phyloP scores from a whole-genome alignment of 1,139 yeast genomes.

The Candida sojae region DNA sequence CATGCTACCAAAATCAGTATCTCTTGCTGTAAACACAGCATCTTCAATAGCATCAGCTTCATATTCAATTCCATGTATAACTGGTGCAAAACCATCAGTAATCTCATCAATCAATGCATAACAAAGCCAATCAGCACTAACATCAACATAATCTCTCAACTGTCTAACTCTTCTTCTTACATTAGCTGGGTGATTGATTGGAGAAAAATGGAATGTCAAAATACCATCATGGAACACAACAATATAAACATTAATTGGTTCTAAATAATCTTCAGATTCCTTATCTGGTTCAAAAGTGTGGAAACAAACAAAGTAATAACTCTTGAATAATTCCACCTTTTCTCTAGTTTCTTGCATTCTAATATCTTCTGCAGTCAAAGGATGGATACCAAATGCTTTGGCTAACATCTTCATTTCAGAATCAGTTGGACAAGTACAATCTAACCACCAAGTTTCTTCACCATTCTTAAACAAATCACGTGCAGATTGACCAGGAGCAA shows the following conservation, averaged over 20 bases:
- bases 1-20: slow-evolving; percentile 64
- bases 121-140: slow-evolving; percentile 89
- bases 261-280: slow-evolving; percentile 77
- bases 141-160: slow-evolving; percentile 79
- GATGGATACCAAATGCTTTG: slow-evolving; percentile 80
- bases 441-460: slow-evolving; percentile 74
- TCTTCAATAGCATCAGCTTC: slow-evolving; percentile 93
- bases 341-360: slow-evolving; percentile 83
- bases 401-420: slow-evolving; percentile 63
- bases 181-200: slow-evolving; percentile 76
- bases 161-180: slow-evolving; percentile 90
- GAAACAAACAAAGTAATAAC: slow-evolving; percentile 77
- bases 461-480: slow-evolving; percentile 59
- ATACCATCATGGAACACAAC: slow-evolving; percentile 87
- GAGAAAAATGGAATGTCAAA: slow-evolving; percentile 79
- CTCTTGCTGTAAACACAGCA: slow-evolving; percentile 43
- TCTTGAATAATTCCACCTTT: slow-evolving; percentile 72
- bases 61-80: slow-evolving; percentile 77
- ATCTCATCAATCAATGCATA: slow-evolving; percentile 91
- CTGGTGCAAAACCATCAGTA: slow-evolving; percentile 90
- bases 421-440: slow-evolving; percentile 68
- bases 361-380: slow-evolving; percentile 81
- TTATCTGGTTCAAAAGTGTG: slow-evolving; percentile 75
- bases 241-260: slow-evolving; percentile 82
- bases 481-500: slow-evolving; percentile 64